Percentiles rank a stretch among this genome's conserved stretches.
Evolutionary conservation across 768 basidiomycete genomes (phyloP).

Genomic region (Glaciozyma antarctica): DNA sequence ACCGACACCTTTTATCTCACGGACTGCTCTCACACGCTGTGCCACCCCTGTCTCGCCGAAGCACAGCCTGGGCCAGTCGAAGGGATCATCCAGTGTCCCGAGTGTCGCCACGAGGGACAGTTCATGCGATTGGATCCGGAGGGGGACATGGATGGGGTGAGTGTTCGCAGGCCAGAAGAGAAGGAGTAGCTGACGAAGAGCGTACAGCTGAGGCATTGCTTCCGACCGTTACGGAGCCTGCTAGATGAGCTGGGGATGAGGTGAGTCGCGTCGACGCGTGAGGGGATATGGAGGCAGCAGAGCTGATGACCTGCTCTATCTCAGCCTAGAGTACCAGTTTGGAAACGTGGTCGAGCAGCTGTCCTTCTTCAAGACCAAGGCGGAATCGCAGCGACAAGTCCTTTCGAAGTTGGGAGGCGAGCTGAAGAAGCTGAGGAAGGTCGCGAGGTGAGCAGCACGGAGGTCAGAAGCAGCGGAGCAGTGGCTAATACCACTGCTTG

Average conservation of each 20-base stretch:
- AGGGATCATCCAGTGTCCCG: conserved; percentile 8
- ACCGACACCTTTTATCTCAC: conserved; percentile 9
- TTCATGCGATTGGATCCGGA: conserved; percentile 2
- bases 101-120: not conserved
- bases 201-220: conserved; percentile 6
- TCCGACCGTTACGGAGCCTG: not conserved
- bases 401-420: not conserved
- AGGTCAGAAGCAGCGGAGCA: not conserved
- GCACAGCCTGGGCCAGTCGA: not conserved
- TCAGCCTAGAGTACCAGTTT: conserved; percentile 8
- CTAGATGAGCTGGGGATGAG: not conserved
- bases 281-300: not conserved
- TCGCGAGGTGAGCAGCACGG: too few relatives aligned
- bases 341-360: conserved; percentile 15
- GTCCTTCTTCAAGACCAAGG: conserved; percentile 11
- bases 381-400: not conserved
- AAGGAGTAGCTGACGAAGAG: not conserved
- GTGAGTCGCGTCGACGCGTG: not conserved
- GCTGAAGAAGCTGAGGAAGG: not conserved
- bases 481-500: not conserved
- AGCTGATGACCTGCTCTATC: too few relatives aligned
- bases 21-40: conserved; percentile 15
- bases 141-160: too few relatives aligned
- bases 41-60: conserved; percentile 1
- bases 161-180: too few relatives aligned